Evolutionary conservation across 164 flowering plant genomes (phyloP).

Genomic region (Saururus chinensis): DNA sequence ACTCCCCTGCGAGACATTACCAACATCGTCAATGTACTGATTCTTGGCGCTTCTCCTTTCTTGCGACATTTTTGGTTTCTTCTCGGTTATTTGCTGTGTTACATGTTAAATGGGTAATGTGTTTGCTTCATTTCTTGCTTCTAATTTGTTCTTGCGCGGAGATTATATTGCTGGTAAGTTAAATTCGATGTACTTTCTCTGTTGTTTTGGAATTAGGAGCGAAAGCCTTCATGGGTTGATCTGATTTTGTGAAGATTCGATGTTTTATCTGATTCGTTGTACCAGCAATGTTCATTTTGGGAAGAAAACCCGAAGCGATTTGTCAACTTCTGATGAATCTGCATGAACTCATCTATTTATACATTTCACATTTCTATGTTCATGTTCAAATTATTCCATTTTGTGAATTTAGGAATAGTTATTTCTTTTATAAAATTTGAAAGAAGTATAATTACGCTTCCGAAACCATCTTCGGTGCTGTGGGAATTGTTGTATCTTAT

Average conservation of each 20-base stretch:
- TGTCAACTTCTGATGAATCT: too few species aligned
- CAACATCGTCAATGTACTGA: conserved; percentile 36
- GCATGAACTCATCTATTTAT: not conserved
- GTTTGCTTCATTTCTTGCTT: not conserved
- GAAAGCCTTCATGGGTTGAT: not conserved
- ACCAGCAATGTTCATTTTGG: too few species aligned
- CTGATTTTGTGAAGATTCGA: not conserved
- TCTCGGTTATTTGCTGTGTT: not conserved
- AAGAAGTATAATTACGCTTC: too few species aligned
- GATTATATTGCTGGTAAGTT: not conserved
- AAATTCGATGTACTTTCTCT: not conserved
- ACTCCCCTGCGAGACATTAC: conserved; percentile 63
- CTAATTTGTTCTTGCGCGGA: too few species aligned
- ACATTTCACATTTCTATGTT: too few species aligned
- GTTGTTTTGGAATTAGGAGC: not conserved
- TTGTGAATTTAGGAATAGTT: too few species aligned
- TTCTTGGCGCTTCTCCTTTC: not conserved
- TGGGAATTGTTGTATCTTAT: too few species aligned
- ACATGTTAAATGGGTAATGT: not conserved
- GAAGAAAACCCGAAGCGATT: too few species aligned
- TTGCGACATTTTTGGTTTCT: not conserved
- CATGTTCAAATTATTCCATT: not conserved
- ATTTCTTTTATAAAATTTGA: too few species aligned
- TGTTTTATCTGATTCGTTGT: not conserved
- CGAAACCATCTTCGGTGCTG: too few species aligned